A percentile compares a stretch with the other conserved stretches of the same genome.
phyloP scores from a whole-genome alignment of 2,329 filamentous ascomycete species.

The Penicillium sp. region DNA sequence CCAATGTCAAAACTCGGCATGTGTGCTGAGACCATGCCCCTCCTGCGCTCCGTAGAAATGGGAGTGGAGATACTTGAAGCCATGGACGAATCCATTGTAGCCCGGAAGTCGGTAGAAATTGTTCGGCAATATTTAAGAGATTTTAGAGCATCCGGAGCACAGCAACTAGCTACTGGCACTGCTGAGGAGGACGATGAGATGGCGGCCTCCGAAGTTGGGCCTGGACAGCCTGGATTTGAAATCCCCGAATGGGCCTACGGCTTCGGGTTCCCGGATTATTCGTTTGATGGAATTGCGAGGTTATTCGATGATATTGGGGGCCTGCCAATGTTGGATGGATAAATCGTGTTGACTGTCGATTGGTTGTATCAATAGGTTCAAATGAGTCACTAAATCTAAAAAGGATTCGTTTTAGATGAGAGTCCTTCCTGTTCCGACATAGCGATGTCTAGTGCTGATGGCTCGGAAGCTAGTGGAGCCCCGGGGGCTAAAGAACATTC shows the following conservation, averaged over 20 bases:
- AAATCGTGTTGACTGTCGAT: conserved; percentile 3
- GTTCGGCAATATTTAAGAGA: conserved; percentile 39
- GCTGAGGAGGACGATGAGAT: conserved; percentile 9
- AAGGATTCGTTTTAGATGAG: too few species aligned
- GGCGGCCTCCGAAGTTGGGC: conserved; percentile 12
- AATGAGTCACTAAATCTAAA: too few species aligned
- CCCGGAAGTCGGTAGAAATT: conserved; percentile 44
- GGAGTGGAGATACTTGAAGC: conserved; percentile 46
- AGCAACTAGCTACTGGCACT: conserved; percentile 6
- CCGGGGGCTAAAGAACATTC: too few species aligned
- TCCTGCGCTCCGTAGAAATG: conserved; percentile 40
- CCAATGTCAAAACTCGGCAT: conserved; percentile 37
- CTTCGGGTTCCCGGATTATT: conserved; percentile 43
- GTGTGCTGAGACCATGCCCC: conserved; percentile 32
- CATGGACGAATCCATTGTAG: conserved; percentile 49
- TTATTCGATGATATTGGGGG: conserved; percentile 40
- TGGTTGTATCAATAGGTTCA: not conserved
- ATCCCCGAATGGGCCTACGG: conserved; percentile 41
- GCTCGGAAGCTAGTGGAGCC: too few species aligned
- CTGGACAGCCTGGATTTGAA: conserved; percentile 26
- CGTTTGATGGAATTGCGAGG: conserved; percentile 40
- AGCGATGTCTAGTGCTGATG: too few species aligned
- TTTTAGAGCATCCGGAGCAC: conserved; percentile 25
- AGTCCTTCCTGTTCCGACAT: too few species aligned
- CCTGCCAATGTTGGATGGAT: conserved; percentile 35